A percentile compares a stretch with the other conserved stretches of the same genome.
Evolutionary conservation across 192 early-diverging fungal species (phyloP).

Genomic region (Jimgerdemannia lactiflua): DNA sequence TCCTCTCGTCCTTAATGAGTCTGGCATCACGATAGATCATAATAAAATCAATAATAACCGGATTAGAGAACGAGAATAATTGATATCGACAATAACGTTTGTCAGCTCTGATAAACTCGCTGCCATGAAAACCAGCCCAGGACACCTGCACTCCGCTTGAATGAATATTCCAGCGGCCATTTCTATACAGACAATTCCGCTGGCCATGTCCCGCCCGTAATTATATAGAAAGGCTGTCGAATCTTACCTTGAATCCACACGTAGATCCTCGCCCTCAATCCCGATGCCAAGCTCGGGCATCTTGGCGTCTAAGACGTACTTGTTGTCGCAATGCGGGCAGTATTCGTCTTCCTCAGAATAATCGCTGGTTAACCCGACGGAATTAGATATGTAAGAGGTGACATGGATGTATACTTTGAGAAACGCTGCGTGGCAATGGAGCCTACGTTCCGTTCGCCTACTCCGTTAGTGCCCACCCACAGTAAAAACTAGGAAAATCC

Average conservation of each 20-base stretch:
- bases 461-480: not conserved
- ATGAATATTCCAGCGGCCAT: no score
- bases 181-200: no score
- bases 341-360: slow-evolving; percentile 96
- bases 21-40: not conserved
- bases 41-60: no score
- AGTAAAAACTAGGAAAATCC: not conserved
- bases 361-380: slow-evolving; percentile 40
- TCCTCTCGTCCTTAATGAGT: not conserved
- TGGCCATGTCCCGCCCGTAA: no score
- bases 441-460: slow-evolving; percentile 24
- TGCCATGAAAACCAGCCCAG: not conserved
- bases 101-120: no score
- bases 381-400: not conserved
- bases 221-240: no score
- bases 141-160: not conserved
- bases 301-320: slow-evolving; percentile 92
- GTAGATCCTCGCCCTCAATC: slow-evolving; percentile 92
- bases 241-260: slow-evolving; percentile 61
- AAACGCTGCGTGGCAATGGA: slow-evolving; percentile 10
- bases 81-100: not conserved
- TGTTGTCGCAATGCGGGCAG: slow-evolving; percentile 98
- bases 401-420: not conserved
- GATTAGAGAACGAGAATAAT: not conserved
- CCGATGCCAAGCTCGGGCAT: slow-evolving; percentile 81